Conservation (phyloP, 805 yeast genomes). For the Wickerhamomyces kurtzmanii region DNA sequence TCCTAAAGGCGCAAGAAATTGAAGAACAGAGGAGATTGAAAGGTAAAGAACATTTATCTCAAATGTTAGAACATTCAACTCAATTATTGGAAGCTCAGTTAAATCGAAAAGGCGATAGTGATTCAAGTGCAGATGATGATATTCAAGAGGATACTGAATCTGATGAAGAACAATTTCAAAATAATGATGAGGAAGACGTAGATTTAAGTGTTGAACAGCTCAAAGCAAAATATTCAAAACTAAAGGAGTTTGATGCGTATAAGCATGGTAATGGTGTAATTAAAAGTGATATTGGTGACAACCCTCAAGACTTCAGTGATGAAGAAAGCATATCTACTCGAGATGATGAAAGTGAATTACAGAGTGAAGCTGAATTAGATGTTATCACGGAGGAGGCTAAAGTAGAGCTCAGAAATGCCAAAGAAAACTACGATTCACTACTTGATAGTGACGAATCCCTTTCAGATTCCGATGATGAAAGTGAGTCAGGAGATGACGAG, state of each 20-base stretch:
- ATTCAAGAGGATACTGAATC: slow-evolving; percentile 8
- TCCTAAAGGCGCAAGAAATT: slow-evolving; percentile 64
- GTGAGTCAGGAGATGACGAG: slow-evolving; percentile 23
- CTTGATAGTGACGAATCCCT: slow-evolving; percentile 21
- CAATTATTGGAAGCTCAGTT: slow-evolving; percentile 82
- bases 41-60: slow-evolving; percentile 80
- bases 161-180: slow-evolving; percentile 16
- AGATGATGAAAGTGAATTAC: slow-evolving; percentile 16
- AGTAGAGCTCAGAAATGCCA: slow-evolving; percentile 17
- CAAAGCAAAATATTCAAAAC: slow-evolving; percentile 14
- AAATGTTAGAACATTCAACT: slow-evolving; percentile 86
- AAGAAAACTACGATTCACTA: slow-evolving; percentile 10
- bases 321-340: slow-evolving; percentile 14
- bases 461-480: slow-evolving; percentile 16
- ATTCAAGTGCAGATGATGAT: slow-evolving; percentile 4
- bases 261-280: slow-evolving; percentile 21
- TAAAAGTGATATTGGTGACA: slow-evolving; percentile 17
- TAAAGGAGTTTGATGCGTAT: slow-evolving; percentile 13
- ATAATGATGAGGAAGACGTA: slow-evolving; percentile 17
- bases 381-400: slow-evolving; percentile 12
- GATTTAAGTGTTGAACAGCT: slow-evolving; percentile 20
- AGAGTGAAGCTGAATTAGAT: slow-evolving; percentile 6
- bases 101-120: slow-evolving; percentile 26
- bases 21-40: slow-evolving; percentile 71
- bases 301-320: slow-evolving; percentile 6